phyloP scores from a whole-genome alignment of 1,284 basidiomycete species.

The Papiliotrema flavescens region DNA sequence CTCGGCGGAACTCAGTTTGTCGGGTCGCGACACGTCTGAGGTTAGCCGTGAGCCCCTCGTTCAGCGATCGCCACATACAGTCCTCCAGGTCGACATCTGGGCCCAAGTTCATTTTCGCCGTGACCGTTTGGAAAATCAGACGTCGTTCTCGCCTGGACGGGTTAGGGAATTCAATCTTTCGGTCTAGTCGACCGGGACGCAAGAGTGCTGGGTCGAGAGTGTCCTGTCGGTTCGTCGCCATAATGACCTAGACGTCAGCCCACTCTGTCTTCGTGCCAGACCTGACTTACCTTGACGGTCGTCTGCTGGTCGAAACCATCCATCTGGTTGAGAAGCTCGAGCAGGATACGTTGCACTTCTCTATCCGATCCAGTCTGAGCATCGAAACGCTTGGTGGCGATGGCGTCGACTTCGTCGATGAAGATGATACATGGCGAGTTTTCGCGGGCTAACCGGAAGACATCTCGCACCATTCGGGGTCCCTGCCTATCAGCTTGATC shows the following conservation, averaged over 20 bases:
- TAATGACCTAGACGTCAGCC: conserved; percentile 71
- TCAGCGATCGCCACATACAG: conserved; percentile 58
- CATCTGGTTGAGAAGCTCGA: conserved; percentile 99
- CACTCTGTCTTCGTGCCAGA: neutral
- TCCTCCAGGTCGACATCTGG: conserved; percentile 99
- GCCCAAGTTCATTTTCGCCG: conserved; percentile 94
- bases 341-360: conserved; percentile 96
- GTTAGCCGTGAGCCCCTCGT: conserved; percentile 6
- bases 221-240: conserved; percentile 96
- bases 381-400: conserved; percentile 99
- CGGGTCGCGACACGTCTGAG: conserved; percentile 90
- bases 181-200: conserved; percentile 93
- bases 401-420: conserved; percentile 99
- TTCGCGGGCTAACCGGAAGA: conserved; percentile 95
- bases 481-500: conserved; percentile 53
- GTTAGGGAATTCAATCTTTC: conserved; percentile 98
- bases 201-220: conserved; percentile 94
- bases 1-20: conserved; percentile 91
- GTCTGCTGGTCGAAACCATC: conserved; percentile 99
- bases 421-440: conserved; percentile 99
- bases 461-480: conserved; percentile 98
- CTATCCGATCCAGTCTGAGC: conserved; percentile 98
- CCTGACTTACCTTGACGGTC: conserved; percentile 83
- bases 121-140: conserved; percentile 97
- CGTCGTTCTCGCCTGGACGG: conserved; percentile 94